These are phyloP conservation scores for Euphorbia peplus DNA, from an alignment of 345 rosid species.

Conservation along the genomic window DNA sequence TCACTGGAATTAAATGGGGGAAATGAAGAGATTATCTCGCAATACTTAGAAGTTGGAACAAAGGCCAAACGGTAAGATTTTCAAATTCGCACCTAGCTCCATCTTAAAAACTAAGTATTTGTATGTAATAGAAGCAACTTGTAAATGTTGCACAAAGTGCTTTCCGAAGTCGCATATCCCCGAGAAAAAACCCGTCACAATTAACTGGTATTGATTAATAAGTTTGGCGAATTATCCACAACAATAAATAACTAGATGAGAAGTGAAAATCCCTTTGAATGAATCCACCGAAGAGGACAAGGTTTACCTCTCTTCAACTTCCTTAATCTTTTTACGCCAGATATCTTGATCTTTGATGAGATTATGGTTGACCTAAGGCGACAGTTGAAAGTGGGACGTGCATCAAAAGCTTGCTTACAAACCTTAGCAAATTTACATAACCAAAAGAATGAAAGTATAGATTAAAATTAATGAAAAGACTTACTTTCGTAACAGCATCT, in stretches of 20 bases:
- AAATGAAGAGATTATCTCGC: not conserved
- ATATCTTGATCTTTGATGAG: conserved; percentile 72
- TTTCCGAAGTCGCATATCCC: no score
- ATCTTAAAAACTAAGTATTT: no score
- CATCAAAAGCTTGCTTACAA: not conserved
- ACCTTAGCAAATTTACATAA: not conserved
- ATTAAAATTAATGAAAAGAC: not conserved
- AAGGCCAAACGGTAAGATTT: no score
- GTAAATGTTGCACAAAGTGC: no score
- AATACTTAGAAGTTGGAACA: no score
- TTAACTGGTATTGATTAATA: not conserved
- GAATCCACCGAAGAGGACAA: conserved; percentile 8
- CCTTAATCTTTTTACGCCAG: conserved; percentile 60
- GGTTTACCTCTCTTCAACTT: conserved; percentile 72
- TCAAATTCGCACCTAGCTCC: no score
- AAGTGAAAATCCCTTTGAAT: not conserved
- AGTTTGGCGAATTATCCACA: not conserved
- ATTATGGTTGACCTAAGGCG: conserved; percentile 50
- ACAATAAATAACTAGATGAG: not conserved
- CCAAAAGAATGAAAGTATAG: not conserved
- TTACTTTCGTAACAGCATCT: conserved; percentile 61
- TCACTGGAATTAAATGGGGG: not conserved
- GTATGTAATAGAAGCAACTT: no score
- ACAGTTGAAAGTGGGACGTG: not conserved
- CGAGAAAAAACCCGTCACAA: not conserved